phyloP scores from a whole-genome alignment of 345 rosid genomes.

The Eucalyptus cloeziana region DNA sequence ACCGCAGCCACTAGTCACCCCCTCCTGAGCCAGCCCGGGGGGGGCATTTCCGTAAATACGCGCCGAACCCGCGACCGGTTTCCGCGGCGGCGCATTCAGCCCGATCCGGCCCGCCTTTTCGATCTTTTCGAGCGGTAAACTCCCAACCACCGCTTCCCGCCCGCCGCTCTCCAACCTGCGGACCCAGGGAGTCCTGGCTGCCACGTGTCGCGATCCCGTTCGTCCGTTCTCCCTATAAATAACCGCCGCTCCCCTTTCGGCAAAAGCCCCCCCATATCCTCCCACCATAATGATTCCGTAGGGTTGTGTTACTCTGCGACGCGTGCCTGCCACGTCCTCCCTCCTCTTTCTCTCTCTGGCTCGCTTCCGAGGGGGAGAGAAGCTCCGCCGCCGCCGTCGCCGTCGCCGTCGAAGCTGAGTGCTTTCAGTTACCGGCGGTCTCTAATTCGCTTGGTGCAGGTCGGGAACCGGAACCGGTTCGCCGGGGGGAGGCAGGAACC shows the following conservation, averaged over 20 bases:
- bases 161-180: background rate
- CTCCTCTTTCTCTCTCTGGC: background rate
- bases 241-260: background rate
- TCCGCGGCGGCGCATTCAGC: background rate
- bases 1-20: background rate
- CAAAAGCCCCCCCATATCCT: background rate
- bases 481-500: background rate
- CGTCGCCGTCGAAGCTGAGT: background rate
- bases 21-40: background rate
- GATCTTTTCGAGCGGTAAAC: background rate
- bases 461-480: conserved; percentile 40
- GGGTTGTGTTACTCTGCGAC: conserved; percentile 3
- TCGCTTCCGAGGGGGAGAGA: background rate
- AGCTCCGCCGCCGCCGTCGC: background rate
- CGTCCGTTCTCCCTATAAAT: conserved; percentile 29
- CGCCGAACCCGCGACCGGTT: background rate
- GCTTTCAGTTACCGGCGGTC: conserved; percentile 19
- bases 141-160: background rate
- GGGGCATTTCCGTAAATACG: background rate
- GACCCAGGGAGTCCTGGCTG: background rate
- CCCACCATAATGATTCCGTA: background rate
- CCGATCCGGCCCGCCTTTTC: too few species aligned
- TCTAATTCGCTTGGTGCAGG: conserved; percentile 51
- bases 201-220: background rate
- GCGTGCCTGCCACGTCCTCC: background rate